Evolutionary conservation across 2,329 filamentous ascomycete species (phyloP).

Genomic region (Stagonosporopsis tanaceti): DNA sequence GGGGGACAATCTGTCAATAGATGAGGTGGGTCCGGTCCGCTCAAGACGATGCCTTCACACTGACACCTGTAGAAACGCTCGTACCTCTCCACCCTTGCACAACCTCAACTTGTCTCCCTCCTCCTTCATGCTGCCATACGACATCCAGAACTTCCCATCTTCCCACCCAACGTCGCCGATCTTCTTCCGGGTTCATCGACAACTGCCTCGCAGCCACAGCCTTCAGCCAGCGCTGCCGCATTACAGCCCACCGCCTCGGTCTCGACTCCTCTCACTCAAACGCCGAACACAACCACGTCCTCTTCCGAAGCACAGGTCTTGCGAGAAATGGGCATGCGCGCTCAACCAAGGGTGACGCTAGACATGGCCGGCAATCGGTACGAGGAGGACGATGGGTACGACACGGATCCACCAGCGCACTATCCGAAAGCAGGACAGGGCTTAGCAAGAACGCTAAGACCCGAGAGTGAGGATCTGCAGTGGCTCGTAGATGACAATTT

Average conservation of each 20-base stretch:
- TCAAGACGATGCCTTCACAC: background rate
- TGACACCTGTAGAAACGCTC: conserved; percentile 61
- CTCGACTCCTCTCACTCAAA: conserved; percentile 28
- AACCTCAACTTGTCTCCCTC: conserved; percentile 69
- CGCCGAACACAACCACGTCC: conserved; percentile 37
- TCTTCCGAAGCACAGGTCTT: conserved; percentile 47
- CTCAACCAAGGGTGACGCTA: conserved; percentile 27
- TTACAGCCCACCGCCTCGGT: conserved; percentile 45
- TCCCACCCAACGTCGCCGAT: conserved; percentile 53
- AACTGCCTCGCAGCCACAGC: conserved; percentile 22
- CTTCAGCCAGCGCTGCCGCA: conserved; percentile 18
- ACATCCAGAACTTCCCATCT: conserved; percentile 72
- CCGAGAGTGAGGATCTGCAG: conserved; percentile 66
- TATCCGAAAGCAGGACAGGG: conserved; percentile 71
- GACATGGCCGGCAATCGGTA: conserved; percentile 37
- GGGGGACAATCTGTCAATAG: conserved; percentile 50
- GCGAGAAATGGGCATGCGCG: conserved; percentile 31
- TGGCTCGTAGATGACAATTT: conserved; percentile 69
- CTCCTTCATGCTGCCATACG: conserved; percentile 68
- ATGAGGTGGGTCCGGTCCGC: conserved; percentile 49
- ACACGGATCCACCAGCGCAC: conserved; percentile 61
- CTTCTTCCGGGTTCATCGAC: conserved; percentile 32
- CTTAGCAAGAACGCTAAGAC: conserved; percentile 60
- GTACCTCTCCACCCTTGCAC: conserved; percentile 69
- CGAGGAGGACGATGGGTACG: conserved; percentile 61